Evolutionary conservation across 495 filamentous ascomycete species (phyloP), one percentile per base, ranked within the genome.

Genomic region (Podospora conica): DNA sequence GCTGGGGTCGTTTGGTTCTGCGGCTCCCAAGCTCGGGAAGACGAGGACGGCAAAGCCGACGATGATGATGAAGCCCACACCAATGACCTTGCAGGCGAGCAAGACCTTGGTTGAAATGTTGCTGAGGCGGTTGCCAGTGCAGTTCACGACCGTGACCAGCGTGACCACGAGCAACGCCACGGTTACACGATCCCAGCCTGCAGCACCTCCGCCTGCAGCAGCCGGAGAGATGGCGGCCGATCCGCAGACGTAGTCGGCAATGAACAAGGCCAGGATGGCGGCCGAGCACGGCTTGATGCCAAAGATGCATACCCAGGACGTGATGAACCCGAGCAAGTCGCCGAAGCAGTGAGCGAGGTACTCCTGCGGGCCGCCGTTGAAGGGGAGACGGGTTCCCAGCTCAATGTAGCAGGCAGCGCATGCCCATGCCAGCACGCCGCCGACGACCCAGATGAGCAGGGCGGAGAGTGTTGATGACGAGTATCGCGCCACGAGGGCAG

Each of bases 291-390:
- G 62, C 54, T 64, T 64, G 25, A 64, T 54, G 9, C 62, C 62
- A 33, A 56, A 64, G 20, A 64, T 64, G 28, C 62, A 64, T 4
- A 23, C 62, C 62, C 62, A 64, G 0, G 53, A 56, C 5, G 62
- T 58, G 25, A 81, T 61, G 60, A 77, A 79, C 9, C 72, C 76
- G 15, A 70, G 40, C 55, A 72, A 68, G 18, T 79, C 74, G 12
- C 76, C 75, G 60, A 75, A 79, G 28, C 72, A 67, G 20, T 69
- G 22, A 1, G 73, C 64, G 12, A 81, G 71, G 61, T 82, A 82
- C 58, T 81, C 78, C 64, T 80, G 79, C 9, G 77, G 75, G 6
- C 80, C 80, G 11, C 80, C 79, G 64, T 81, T 81, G 64, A 65
- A 62, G 2, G 80, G 80, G 18, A 82, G 64, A 12, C 69, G 71